Evolutionary conservation across 2,329 filamentous ascomycete genomes (phyloP), one percentile per base, ranked within the genome.

Genomic region (Fusarium irregulare): DNA sequence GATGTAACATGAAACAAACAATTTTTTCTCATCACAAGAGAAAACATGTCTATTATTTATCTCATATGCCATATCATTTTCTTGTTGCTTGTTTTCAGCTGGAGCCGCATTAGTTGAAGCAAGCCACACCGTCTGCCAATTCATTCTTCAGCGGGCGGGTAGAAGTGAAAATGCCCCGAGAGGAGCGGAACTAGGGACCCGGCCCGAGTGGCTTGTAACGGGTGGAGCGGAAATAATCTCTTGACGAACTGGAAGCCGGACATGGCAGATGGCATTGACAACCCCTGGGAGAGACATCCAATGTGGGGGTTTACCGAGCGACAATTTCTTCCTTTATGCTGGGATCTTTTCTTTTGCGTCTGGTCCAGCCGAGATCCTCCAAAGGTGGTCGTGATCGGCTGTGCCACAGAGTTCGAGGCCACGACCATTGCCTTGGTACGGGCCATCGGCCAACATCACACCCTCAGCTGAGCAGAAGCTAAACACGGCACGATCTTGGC

Each of bases 181-280:
- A 10, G 12, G 18, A 50, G 6, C 18, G 14, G 18, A 50, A 23
- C 25, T 25, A 61, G 23, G 49, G 40, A 42, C 49, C 48, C 66
- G 66, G 66, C 42, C 65, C 66, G 66, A 59, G 47, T 20, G 32
- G 12, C 20, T 20, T 25, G n/a, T 18, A 12, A 51, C 18, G 50
- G 37, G 60, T 60, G 65, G 65, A 20, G 20, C 37, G 16, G 12
- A 18, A 16, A 47, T 49, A 55, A 27, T 13, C 11, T 21, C 34
- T 28, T 18, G 30, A 28, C 46, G 45, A 34, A 21, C 23, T 8
- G 16, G 7, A 49, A 46, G 44, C 25, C 23, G 6, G 12, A 16
- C 7, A 18, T 9, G 34, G 25, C 9, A 44, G 6, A 37, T n/a
- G 34, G 34, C 34, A 37, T 37, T 37, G 10, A 37, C 10, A n/a